Evolutionary conservation across 805 yeast species (phyloP), one percentile per base, ranked within the genome.

Genomic region (Isabelozyma rhagii): DNA sequence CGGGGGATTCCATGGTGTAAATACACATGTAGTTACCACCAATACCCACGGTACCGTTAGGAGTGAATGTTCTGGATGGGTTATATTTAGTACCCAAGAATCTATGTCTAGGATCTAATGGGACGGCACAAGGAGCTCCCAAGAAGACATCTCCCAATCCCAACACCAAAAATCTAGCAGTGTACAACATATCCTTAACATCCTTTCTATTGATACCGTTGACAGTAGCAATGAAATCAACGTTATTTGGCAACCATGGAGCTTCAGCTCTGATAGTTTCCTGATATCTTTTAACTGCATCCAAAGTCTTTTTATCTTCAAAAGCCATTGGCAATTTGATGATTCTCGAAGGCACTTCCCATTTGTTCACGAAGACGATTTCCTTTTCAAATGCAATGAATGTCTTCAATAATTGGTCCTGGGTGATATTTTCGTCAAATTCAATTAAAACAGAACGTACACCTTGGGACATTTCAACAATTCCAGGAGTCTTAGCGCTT

Each of bases 1-100:
- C 99, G 44, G 99, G 99, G 25, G 97, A 90, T 57, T 90, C 96
- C 93, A 93, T 92, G 31, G 98, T 90, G 71, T 93, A 93, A 59
- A 93, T 92, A 75, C 98, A 93, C 98, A 93, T 92, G 79, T 91
- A 94, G 89, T 87, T 90, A 59, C 99, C 98, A 55, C 99, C 99
- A 65, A 94, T 85, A 63, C 99, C 99, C 53, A 93, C 98, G 38
- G 94, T 88, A 58, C 99, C 99, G 64, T 90, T 89, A 39, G 97
- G 97, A 2, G 99, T 93, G 74, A 79, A 92, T 1, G 97, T 89
- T 76, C 99, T 82, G 11, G 97, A 88, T 39, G 99, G 99, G 66
- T 93, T 93, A 73, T 93, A 94, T 71, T 93, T 93, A 29, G 97
- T 80, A 39, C 98, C 99, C 50, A 93, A 73, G 52, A 91, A 79